Conservation (phyloP, 257 asterid genomes). For the Catharanthus roseus region DNA sequence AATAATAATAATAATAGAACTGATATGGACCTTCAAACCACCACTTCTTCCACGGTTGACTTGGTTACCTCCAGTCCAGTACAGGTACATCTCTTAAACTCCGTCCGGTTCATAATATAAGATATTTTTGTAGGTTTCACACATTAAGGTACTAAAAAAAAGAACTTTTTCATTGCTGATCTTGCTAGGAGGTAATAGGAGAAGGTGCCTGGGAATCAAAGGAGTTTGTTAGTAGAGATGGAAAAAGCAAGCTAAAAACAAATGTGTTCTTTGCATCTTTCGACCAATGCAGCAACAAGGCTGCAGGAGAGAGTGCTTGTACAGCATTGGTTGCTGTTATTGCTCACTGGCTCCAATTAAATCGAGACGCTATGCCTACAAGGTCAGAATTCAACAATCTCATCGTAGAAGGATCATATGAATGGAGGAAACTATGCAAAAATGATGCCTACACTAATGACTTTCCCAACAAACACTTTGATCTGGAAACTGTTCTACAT, state of each 20-base stretch:
- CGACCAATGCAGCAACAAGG: slow-evolving; percentile 64
- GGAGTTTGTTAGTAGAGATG: slow-evolving; percentile 60
- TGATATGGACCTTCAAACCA: slow-evolving; percentile 16
- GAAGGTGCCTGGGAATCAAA: slow-evolving; percentile 46
- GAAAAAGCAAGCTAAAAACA: slow-evolving; percentile 45
- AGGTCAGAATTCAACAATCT: slow-evolving; percentile 45
- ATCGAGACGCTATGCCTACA: slow-evolving; percentile 38
- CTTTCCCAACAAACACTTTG: slow-evolving; percentile 72
- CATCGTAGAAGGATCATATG: slow-evolving; percentile 62
- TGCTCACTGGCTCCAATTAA: slow-evolving; percentile 65
- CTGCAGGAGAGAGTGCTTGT: slow-evolving; percentile 75
- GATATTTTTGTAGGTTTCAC: too few species aligned
- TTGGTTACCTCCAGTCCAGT: not conserved
- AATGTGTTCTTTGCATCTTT: slow-evolving; percentile 60
- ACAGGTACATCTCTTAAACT: not conserved
- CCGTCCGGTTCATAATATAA: too few species aligned
- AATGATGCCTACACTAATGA: slow-evolving; percentile 26
- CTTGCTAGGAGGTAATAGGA: slow-evolving; percentile 27
- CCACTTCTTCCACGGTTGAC: slow-evolving; percentile 9
- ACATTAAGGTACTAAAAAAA: too few species aligned
- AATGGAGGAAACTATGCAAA: slow-evolving; percentile 63
- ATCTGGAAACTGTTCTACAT: slow-evolving; percentile 59
- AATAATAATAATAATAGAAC: slow-evolving; percentile 11
- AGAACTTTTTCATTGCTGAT: slow-evolving; percentile 10
- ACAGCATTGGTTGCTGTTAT: slow-evolving; percentile 56